These are phyloP conservation scores for Rutstroemia sp. DNA, from an alignment of 2,329 filamentous ascomycete species.

Conservation along the genomic window DNA sequence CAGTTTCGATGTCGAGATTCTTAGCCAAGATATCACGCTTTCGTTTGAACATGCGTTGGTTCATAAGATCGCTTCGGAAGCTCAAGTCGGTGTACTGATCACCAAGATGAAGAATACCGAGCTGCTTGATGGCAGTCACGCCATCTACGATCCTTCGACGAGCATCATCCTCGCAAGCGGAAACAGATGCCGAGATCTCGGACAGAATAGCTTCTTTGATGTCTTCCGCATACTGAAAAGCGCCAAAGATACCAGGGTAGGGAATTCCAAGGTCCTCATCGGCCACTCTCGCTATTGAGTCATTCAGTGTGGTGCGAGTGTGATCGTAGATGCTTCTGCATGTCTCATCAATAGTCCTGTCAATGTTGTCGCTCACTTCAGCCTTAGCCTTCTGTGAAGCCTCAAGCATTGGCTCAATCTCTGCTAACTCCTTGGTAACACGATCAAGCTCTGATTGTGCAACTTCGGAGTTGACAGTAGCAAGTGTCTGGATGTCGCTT, in stretches of 20 bases:
- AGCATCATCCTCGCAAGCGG: constrained; percentile 78
- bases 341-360: constrained; percentile 74
- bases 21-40: constrained; percentile 74
- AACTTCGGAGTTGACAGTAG: constrained; percentile 79
- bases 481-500: constrained; percentile 76
- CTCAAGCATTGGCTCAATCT: constrained; percentile 80
- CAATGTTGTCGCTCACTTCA: constrained; percentile 75
- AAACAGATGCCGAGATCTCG: constrained; percentile 73
- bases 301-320: constrained; percentile 66
- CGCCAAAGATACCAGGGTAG: constrained; percentile 78
- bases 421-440: constrained; percentile 70
- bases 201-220: constrained; percentile 87
- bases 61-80: constrained; percentile 82
- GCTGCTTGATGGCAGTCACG: constrained; percentile 79
- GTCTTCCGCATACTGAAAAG: constrained; percentile 89
- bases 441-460: constrained; percentile 78
- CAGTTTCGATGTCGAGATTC: constrained; percentile 80
- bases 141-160: constrained; percentile 68
- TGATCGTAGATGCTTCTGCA: constrained; percentile 81
- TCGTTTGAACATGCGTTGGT: constrained; percentile 57
- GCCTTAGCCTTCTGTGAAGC: constrained; percentile 71
- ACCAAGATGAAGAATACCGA: constrained; percentile 82
- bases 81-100: constrained; percentile 78
- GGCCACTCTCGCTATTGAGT: constrained; percentile 70
- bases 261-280: constrained; percentile 72